These are phyloP conservation scores for Lepiota venenata DNA, from an alignment of 768 basidiomycete species.

Conservation along the genomic window DNA sequence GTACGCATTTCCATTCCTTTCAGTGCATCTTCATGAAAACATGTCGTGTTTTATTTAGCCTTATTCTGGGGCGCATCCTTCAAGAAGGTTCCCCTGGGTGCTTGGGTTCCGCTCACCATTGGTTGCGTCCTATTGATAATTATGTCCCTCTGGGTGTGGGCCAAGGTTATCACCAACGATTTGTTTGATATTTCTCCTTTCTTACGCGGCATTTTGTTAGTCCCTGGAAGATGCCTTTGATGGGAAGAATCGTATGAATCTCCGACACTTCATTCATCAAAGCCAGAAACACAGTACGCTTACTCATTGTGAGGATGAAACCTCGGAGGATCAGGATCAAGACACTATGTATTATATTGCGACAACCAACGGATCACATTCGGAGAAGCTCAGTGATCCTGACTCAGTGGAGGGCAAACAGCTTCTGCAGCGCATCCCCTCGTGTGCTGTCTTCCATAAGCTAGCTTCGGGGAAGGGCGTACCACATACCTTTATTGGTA, in stretches of 20 bases:
- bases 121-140: conserved; percentile 47
- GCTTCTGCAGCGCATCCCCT: conserved; percentile 39
- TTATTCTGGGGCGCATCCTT: conserved; percentile 65
- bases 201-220: conserved; percentile 19
- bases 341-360: conserved; percentile 12
- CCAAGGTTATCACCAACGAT: conserved; percentile 32
- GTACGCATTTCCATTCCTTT: conserved; percentile 19
- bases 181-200: background rate
- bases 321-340: conserved; percentile 14
- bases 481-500: conserved; percentile 61
- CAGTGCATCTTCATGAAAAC: background rate
- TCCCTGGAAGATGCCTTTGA: conserved; percentile 63
- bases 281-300: conserved; percentile 20
- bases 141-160: conserved; percentile 70
- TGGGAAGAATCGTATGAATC: conserved; percentile 46
- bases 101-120: conserved; percentile 64
- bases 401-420: conserved; percentile 5
- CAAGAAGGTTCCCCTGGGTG: conserved; percentile 60
- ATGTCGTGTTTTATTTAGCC: conserved; percentile 15
- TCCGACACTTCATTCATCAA: conserved; percentile 48
- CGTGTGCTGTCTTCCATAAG: conserved; percentile 59
- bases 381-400: background rate
- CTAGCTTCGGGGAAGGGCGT: conserved; percentile 49
- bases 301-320: conserved; percentile 13
- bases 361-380: background rate